Base-by-base conservation (phyloP, 1,284 basidiomycete species). In the Heterobasidion irregulare region DNA sequence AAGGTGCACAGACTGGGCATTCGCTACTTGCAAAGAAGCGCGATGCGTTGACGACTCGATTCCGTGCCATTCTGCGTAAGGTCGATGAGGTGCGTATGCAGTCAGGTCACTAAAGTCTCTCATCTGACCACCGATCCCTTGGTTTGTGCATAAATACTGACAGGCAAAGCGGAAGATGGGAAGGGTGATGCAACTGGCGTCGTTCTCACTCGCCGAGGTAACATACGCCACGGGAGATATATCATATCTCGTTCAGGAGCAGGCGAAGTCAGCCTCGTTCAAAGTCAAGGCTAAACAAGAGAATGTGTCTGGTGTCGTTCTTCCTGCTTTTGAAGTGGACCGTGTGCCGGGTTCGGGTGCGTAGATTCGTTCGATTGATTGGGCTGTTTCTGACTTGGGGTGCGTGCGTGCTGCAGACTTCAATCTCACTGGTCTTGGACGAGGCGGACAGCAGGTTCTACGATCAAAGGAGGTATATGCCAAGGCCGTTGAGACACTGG, bases 111-210 rank as follows among this genome's bases (percentile, higher is more conserved):
- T 10, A 15, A 10, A 13, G n/a, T 13, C 18, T 18, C 44, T 8
- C 12, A 13, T 8, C 18, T 15, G n/a, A n/a, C 12, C 1, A 45
- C 12, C 2, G 2, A 13, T n/a, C 5, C n/a, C n/a, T 13, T 26
- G 9, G 4, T 32, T 12, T 15, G 15, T 49, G 32, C 19, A 44
- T 13, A 15, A 8, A 15, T 33, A 15, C 10, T 19, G 15, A 19
- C 61, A 95, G 92, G 96, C 97, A 15, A 99, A 99, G 72, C 85
- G 94, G 58, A 94, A 98, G 76, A 99, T 99, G 97, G 97, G 97
- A 44, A 80, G 89, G 61, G 95, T 99, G 34, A 97, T 99, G 86
- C 97, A 99, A 70, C 79, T 97, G 52, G 97, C 97, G 15, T 97
- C 95, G 48, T 98, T 99, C 79, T 96, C 93, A 46, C 87, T 99